A percentile compares a stretch with the other conserved stretches of the same genome.
Conservation (phyloP, 129 eudicot genomes). For the Solidago caesia region DNA sequence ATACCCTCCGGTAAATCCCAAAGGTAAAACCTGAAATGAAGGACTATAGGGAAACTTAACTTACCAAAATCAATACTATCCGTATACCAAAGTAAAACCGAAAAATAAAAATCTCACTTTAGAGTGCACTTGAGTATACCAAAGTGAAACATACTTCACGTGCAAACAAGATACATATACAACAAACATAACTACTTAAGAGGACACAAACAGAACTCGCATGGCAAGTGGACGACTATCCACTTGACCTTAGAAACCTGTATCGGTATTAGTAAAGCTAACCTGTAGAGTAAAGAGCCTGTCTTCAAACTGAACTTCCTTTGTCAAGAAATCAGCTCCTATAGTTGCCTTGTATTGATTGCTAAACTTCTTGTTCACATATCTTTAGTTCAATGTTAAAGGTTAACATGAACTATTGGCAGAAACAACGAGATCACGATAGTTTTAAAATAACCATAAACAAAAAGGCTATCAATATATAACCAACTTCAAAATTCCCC, state of each 20-base stretch:
- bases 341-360: conserved; percentile 87
- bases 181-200: neutral
- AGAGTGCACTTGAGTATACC: neutral
- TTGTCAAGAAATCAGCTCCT: conserved; percentile 93
- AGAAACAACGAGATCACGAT: too few relatives aligned
- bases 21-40: neutral
- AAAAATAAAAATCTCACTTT: neutral
- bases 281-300: conserved; percentile 87
- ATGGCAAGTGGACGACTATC: neutral
- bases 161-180: neutral
- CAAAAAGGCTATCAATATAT: neutral
- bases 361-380: conserved; percentile 85
- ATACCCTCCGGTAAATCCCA: neutral
- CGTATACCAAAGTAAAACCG: neutral
- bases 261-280: neutral
- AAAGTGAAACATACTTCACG: neutral
- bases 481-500: too few relatives aligned
- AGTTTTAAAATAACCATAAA: neutral
- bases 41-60: neutral
- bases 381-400: conserved; percentile 51
- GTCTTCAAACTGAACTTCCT: conserved; percentile 87
- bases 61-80: neutral
- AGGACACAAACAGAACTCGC: neutral
- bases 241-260: neutral
- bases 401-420: conserved; percentile 30